These are phyloP conservation scores for Schwanniomyces pseudopolymorphus DNA, from an alignment of 805 yeast genomes.

Conservation along the genomic window DNA sequence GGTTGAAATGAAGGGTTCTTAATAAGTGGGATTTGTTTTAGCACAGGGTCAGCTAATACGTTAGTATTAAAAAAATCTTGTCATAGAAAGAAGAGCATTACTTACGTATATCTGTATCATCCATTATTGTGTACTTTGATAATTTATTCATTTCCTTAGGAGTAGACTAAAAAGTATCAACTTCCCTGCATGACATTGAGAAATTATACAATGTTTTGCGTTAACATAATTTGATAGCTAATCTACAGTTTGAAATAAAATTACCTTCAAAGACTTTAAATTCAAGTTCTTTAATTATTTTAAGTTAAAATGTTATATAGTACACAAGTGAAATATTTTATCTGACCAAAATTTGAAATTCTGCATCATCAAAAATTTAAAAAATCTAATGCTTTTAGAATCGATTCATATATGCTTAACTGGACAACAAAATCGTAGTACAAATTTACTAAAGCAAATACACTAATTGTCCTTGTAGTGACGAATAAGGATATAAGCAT, in stretches of 20 bases:
- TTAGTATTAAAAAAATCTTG: slow-evolving; percentile 10
- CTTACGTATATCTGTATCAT: slow-evolving; percentile 23
- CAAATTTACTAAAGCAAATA: background rate
- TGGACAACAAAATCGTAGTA: background rate
- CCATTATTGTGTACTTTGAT: slow-evolving; percentile 9
- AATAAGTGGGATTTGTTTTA: slow-evolving; percentile 55
- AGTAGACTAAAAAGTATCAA: background rate
- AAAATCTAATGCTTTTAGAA: background rate
- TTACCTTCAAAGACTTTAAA: background rate
- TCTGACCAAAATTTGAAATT: background rate
- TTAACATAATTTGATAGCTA: too few species aligned
- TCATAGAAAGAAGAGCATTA: too few species aligned
- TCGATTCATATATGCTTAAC: background rate
- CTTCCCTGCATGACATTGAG: background rate
- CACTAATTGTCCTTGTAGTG: slow-evolving; percentile 44
- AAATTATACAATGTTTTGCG: background rate
- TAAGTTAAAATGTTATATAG: background rate
- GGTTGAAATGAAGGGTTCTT: slow-evolving; percentile 52
- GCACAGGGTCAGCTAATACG: slow-evolving; percentile 43
- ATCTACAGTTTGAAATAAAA: too few species aligned
- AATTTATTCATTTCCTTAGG: too few species aligned
- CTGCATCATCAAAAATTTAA: background rate
- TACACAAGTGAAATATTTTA: background rate
- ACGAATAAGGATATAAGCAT: slow-evolving; percentile 87
- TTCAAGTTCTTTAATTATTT: background rate